Base-by-base conservation (phyloP, 2,329 filamentous ascomycete species). In the Echinosphaeria canescens region DNA sequence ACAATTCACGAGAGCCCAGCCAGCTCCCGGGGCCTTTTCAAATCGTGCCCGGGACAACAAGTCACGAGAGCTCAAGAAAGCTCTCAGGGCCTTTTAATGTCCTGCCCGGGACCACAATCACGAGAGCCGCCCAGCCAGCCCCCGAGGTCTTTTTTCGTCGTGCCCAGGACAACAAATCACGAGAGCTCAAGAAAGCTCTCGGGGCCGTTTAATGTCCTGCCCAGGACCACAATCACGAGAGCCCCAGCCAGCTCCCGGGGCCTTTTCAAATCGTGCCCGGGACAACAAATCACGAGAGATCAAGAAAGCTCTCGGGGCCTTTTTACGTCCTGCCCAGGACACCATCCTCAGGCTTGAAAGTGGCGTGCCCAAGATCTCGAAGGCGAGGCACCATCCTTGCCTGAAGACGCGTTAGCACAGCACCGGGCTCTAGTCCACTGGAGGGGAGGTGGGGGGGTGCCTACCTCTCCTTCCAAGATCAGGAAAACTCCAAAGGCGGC, bases 261-360 rank as follows among this genome's bases (percentile, higher is more conserved):
- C 10, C 17, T 23, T 22, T 22, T 15, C 19, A 18, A 15, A 10
- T 22, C 19, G 11, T 15, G 26, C 13, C 13, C 28, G 31, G 28
- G 35, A 30, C 15, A 31, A 25, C 15, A 14, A 14, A 2, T 22
- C 15, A 22, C 22, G 17, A 17, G 9, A 25, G 27, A 22, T 26
- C 31, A 31, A 23, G 30, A 23, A 32, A 36, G 27, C 25, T 31
- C 13, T 16, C 7, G 30, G 23, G 40, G 46, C 45, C 44, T 48
- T 50, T 51, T 51, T 39, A 33, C 31, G 49, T 51, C 49, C 31
- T 52, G 41, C 49, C 46, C 42, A 53, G 50, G 51, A 42, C 38
- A 33, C 8, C n/a, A n/a, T 8, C 23, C 10, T 10, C 18, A 12
- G 10, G 22, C 14, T 14, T 24, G 8, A 15, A 2, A 20, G 18